Percentiles rank a stretch among this genome's conserved stretches.
These are phyloP conservation scores for Aspergillus heteromorphus DNA, from an alignment of 495 filamentous ascomycete genomes.

Conservation along the genomic window DNA sequence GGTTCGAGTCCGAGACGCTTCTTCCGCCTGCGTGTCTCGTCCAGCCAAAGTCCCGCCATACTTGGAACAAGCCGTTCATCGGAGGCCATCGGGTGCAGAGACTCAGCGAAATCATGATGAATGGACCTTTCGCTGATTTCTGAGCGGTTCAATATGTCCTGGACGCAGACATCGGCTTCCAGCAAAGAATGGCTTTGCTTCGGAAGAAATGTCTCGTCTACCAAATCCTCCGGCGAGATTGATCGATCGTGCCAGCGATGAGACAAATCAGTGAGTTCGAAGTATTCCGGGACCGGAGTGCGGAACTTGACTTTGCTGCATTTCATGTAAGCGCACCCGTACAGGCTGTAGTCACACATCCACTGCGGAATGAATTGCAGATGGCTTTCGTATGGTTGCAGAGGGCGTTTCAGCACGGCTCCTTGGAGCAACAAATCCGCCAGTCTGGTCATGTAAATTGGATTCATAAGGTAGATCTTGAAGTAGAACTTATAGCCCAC, in stretches of 20 bases:
- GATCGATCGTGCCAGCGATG: conserved; percentile 80
- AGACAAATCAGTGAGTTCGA: conserved; percentile 47
- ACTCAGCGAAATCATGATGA: conserved; percentile 85
- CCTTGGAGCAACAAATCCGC: conserved; percentile 83
- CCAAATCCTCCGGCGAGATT: conserved; percentile 48
- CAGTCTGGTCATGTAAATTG: conserved; percentile 71
- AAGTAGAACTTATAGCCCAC: conserved; percentile 88
- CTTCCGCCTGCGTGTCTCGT: conserved; percentile 78
- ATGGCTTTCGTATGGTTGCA: conserved; percentile 93
- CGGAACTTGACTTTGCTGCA: conserved; percentile 66
- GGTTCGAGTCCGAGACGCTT: conserved; percentile 59
- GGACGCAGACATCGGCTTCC: conserved; percentile 81
- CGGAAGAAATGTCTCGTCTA: conserved; percentile 57
- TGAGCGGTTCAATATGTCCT: conserved; percentile 80
- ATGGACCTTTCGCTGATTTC: conserved; percentile 66
- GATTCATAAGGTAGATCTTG: conserved; percentile 91
- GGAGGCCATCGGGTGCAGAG: conserved; percentile 52
- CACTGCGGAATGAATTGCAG: conserved; percentile 88
- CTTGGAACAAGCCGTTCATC: conserved; percentile 84
- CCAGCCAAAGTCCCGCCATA: conserved; percentile 89
- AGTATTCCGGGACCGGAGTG: conserved; percentile 63
- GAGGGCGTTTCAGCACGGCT: conserved; percentile 68
- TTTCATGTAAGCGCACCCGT: conserved; percentile 83
- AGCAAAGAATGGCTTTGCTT: conserved; percentile 82
- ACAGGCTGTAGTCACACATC: conserved; percentile 97